A percentile compares a stretch with the other conserved stretches of the same genome.
Conservation (phyloP, 2,329 filamentous ascomycete genomes). For the Trichoderma cornu-damae region DNA sequence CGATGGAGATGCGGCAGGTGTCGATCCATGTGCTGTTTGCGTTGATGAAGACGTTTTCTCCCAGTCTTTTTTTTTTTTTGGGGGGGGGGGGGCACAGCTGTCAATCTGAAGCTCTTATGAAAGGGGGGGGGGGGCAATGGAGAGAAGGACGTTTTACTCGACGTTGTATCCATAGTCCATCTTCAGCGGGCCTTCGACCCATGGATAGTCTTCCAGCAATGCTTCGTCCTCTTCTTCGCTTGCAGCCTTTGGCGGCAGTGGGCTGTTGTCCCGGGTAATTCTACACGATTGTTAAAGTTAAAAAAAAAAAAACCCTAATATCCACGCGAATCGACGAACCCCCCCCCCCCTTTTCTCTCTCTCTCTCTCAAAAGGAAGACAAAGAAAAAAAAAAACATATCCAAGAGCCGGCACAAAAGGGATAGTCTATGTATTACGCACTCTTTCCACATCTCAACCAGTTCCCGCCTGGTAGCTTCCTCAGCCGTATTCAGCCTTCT, state of each 20-base stretch:
- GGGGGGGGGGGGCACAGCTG: background rate
- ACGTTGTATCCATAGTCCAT: constrained; percentile 79
- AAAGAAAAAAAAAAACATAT: background rate
- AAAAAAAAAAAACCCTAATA: background rate
- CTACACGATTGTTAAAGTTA: background rate
- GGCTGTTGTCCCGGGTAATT: constrained; percentile 45
- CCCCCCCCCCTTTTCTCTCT: too few species aligned
- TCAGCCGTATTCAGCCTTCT: constrained; percentile 58
- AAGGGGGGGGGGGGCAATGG: background rate
- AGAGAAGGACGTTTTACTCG: constrained; percentile 33
- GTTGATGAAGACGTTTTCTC: constrained; percentile 68
- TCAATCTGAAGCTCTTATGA: too few species aligned
- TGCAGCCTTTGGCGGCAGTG: constrained; percentile 54
- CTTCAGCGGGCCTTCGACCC: constrained; percentile 62
- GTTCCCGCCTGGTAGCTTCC: constrained; percentile 50
- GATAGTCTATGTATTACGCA: too few species aligned
- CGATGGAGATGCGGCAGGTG: constrained; percentile 68
- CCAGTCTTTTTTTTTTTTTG: constrained; percentile 39
- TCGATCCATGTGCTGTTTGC: constrained; percentile 72
- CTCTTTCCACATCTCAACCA: constrained; percentile 65
- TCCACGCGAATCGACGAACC: background rate
- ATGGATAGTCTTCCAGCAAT: constrained; percentile 58
- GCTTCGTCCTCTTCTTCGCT: constrained; percentile 58
- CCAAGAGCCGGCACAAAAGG: too few species aligned
- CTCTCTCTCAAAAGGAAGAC: too few species aligned